These are phyloP conservation scores for Candida coleopterorum DNA, from an alignment of 805 yeast species.

Conservation along the genomic window DNA sequence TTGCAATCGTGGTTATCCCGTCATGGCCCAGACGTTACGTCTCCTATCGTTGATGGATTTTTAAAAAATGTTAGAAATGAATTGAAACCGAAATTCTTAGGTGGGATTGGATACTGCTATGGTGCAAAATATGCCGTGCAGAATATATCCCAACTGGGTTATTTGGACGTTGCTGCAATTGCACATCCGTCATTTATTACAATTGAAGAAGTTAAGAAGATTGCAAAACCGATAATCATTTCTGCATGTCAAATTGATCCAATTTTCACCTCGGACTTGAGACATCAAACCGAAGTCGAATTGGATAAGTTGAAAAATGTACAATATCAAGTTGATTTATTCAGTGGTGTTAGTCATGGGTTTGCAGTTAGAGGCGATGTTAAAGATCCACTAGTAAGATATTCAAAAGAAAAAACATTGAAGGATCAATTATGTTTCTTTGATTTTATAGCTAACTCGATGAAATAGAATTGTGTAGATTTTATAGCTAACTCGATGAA, in stretches of 20 bases:
- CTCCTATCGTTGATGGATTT: constrained; percentile 46
- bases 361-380: constrained; percentile 76
- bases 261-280: constrained; percentile 58
- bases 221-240: constrained; percentile 58
- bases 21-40: constrained; percentile 48
- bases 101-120: constrained; percentile 74
- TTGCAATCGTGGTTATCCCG: constrained; percentile 45
- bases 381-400: constrained; percentile 44
- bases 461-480: too few relatives aligned
- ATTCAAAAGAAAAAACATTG: constrained; percentile 66
- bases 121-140: constrained; percentile 72
- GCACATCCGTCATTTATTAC: constrained; percentile 82
- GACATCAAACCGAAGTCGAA: constrained; percentile 56
- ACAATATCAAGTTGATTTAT: constrained; percentile 55
- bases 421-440: constrained; percentile 36
- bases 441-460: constrained; percentile 4
- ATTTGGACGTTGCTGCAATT: constrained; percentile 49
- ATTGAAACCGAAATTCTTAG: constrained; percentile 30
- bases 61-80: constrained; percentile 40
- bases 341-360: constrained; percentile 69
- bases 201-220: constrained; percentile 56
- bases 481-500: too few relatives aligned
- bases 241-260: constrained; percentile 71
- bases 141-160: constrained; percentile 37
- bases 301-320: constrained; percentile 42